These are phyloP conservation scores for Candida xiaguanensis DNA, from an alignment of 805 yeast species.

Conservation along the genomic window DNA sequence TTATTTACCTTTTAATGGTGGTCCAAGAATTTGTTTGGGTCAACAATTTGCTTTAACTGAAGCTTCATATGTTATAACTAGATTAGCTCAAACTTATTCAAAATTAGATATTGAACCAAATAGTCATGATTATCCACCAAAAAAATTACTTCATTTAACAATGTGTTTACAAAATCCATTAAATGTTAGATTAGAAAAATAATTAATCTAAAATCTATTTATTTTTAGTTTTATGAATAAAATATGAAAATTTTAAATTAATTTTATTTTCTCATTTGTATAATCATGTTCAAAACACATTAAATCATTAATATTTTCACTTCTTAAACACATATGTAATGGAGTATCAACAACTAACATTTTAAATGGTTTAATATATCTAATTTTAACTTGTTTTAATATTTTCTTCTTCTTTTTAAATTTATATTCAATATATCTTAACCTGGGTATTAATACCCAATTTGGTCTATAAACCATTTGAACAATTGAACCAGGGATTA, in stretches of 20 bases:
- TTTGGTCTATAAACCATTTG: conserved; percentile 10
- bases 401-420: background rate
- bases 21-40: conserved; percentile 55
- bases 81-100: conserved; percentile 29
- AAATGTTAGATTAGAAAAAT: conserved; percentile 9
- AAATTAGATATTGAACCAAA: conserved; percentile 16
- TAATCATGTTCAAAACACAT: conserved; percentile 1
- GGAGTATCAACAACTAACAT: conserved; percentile 8
- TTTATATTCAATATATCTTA: conserved; percentile 4
- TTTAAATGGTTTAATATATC: conserved; percentile 5
- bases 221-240: no score
- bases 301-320: conserved; percentile 4
- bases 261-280: conserved; percentile 1
- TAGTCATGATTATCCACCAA: conserved; percentile 26
- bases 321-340: conserved; percentile 8
- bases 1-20: conserved; percentile 52
- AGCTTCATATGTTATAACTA: conserved; percentile 43
- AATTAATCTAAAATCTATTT: background rate
- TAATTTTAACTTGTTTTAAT: background rate
- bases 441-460: conserved; percentile 5
- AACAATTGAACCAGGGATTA: conserved; percentile 4
- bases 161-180: conserved; percentile 25
- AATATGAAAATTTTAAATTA: background rate
- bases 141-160: conserved; percentile 25
- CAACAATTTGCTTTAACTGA: conserved; percentile 57